phyloP scores from a whole-genome alignment of 495 filamentous ascomycete species.

The Xylaria grammica region DNA sequence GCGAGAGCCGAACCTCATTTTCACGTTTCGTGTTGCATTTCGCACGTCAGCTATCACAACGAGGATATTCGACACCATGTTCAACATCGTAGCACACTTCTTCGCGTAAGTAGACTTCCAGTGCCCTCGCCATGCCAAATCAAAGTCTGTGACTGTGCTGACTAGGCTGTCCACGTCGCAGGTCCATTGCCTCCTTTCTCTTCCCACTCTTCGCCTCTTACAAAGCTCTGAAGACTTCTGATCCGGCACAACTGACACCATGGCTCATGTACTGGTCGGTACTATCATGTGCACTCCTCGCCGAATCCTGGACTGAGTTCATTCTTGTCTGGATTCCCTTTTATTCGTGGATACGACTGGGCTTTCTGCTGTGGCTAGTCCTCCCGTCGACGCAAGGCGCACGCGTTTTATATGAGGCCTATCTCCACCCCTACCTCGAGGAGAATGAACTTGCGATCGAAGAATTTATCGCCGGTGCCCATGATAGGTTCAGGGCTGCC shows the following conservation, averaged over 20 bases:
- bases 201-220: slow-evolving; percentile 97
- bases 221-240: slow-evolving; percentile 92
- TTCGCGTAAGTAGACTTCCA: slow-evolving; percentile 18
- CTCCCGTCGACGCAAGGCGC: slow-evolving; percentile 96
- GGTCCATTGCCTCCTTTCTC: slow-evolving; percentile 86
- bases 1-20: not conserved
- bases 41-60: not conserved
- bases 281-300: slow-evolving; percentile 76
- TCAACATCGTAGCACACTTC: slow-evolving; percentile 23
- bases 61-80: slow-evolving; percentile 14
- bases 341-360: slow-evolving; percentile 89
- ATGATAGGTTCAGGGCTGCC: slow-evolving; percentile 78
- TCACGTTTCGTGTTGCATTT: not conserved
- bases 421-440: slow-evolving; percentile 86
- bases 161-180: slow-evolving; percentile 37
- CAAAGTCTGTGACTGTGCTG: not conserved
- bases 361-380: slow-evolving; percentile 91
- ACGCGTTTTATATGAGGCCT: slow-evolving; percentile 77
- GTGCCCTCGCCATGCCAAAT: not conserved
- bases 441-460: slow-evolving; percentile 92
- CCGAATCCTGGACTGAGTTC: slow-evolving; percentile 87
- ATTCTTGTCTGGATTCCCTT: slow-evolving; percentile 91
- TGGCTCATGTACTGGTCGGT: slow-evolving; percentile 99
- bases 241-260: slow-evolving; percentile 90
- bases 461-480: slow-evolving; percentile 78